Percentiles rank a stretch among this genome's conserved stretches.
Conservation (phyloP, 768 basidiomycete genomes). For the Mrakia gelida region DNA sequence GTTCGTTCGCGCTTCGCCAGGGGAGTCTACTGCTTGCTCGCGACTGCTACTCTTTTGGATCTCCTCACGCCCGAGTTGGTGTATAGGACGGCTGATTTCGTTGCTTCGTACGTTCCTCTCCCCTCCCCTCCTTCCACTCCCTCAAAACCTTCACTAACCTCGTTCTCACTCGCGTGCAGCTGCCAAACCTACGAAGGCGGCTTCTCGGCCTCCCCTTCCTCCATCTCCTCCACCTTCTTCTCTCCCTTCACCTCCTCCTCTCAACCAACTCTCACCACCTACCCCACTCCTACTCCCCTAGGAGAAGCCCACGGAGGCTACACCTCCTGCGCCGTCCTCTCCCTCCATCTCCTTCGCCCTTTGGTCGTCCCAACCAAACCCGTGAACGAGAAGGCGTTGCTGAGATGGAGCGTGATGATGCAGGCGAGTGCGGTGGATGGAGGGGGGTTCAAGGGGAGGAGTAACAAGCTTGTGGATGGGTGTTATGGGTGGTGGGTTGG, state of each 20-base stretch:
- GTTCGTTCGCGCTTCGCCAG: slow-evolving; percentile 40
- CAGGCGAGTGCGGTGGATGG: slow-evolving; percentile 77
- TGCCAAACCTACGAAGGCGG: slow-evolving; percentile 99
- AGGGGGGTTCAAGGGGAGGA: slow-evolving; percentile 87
- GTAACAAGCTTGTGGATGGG: slow-evolving; percentile 98
- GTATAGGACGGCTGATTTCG: slow-evolving; percentile 66
- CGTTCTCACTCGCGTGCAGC: slow-evolving; percentile 37
- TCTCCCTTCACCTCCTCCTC: slow-evolving; percentile 43
- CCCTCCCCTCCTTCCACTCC: not conserved
- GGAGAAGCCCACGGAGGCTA: slow-evolving; percentile 99
- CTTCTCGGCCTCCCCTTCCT: slow-evolving; percentile 54
- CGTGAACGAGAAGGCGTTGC: slow-evolving; percentile 59
- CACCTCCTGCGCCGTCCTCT: slow-evolving; percentile 85
- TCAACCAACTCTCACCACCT: slow-evolving; percentile 40
- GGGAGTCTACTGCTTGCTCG: slow-evolving; percentile 90
- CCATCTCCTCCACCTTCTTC: slow-evolving; percentile 68
- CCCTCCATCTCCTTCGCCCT: slow-evolving; percentile 71
- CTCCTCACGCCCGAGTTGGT: slow-evolving; percentile 85
- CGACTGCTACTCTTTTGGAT: slow-evolving; percentile 73
- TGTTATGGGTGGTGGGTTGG: slow-evolving; percentile 99
- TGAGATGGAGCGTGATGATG: slow-evolving; percentile 80
- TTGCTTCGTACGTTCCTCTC: slow-evolving; percentile 49
- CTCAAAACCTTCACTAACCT: not conserved
- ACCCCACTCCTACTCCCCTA: slow-evolving; percentile 62
- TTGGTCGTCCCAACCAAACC: slow-evolving; percentile 39